Base-by-base conservation (phyloP, 305 asterid genomes). In the Rubia balearica region DNA sequence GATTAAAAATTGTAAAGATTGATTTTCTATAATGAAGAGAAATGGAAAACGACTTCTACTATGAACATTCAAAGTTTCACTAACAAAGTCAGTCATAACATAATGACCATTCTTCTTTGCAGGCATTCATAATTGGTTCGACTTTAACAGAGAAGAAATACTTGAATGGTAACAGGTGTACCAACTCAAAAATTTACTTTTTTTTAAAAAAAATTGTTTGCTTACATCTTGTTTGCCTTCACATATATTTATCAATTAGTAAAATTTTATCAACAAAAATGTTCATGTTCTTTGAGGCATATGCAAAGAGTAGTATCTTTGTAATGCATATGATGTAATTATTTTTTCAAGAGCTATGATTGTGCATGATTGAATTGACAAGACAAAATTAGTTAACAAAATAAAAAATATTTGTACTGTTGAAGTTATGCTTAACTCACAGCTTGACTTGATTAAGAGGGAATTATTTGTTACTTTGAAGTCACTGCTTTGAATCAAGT, bases 401-500 rank as follows among this genome's bases (percentile, higher is more conserved):
- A n/a, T 22, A 1, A 13, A 12, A 38, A 16, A 7, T 64, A 11
- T 38, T 7, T 40, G 3, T 36, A 30, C 36, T 30, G 0, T 43
- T 49, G 17, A 66, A 66, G 16, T 46, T 56, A 66, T 45, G 70
- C 17, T 65, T 41, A 7, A 66, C 40, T 22, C 21, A 22, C 7
- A 42, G 3, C 11, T 12, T 11, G 0, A 43, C 5, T 3, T 41
- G 68, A 57, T 57, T 22, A 19, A 65, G 33, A 19, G 8, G 41
- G 30, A 65, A 21, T 17, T 38, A 8, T 21, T 3, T 43, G 4
- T 42, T 42, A 10, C 3, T 0, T 6, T 8, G 8, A 49, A 14
- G 43, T 57, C 24, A 11, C 12, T 4, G 22, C 43, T 17, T n/a
- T 72, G 63, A 55, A 68, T 43, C 74, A 81, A 85, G 87, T 82